Percentiles rank a stretch among this genome's conserved stretches.
Evolutionary conservation across 495 filamentous ascomycete genomes (phyloP).

Genomic region (Lepraria neglecta): DNA sequence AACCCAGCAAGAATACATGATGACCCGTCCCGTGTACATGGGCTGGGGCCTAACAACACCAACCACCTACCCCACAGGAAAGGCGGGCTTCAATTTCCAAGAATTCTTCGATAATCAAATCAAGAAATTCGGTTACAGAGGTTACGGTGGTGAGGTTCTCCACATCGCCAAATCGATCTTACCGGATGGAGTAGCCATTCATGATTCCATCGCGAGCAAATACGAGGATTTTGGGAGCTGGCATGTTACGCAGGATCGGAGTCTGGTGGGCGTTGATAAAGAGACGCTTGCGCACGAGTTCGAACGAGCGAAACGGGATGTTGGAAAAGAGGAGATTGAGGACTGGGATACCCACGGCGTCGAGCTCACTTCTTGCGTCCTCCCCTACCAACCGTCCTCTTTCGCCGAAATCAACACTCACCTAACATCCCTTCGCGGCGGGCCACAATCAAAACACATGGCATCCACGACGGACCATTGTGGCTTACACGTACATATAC

Average conservation of each 20-base stretch:
- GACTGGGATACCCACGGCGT: conserved; percentile 27
- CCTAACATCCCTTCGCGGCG: conserved; percentile 12
- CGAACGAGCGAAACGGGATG: neutral
- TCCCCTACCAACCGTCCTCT: neutral
- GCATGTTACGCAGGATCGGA: conserved; percentile 21
- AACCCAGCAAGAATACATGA: conserved; percentile 6
- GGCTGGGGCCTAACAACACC: conserved; percentile 26
- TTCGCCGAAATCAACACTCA: conserved; percentile 20
- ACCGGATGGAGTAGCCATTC: neutral
- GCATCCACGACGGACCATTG: conserved; percentile 18
- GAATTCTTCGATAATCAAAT: conserved; percentile 1
- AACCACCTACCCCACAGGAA: conserved; percentile 6
- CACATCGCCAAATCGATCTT: conserved; percentile 11
- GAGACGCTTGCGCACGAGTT: neutral
- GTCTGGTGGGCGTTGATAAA: conserved; percentile 12
- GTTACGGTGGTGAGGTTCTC: conserved; percentile 26
- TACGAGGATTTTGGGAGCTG: conserved; percentile 20
- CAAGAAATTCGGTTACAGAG: conserved; percentile 13
- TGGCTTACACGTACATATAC: conserved; percentile 29
- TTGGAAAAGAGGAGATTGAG: neutral
- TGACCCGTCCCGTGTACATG: conserved; percentile 20
- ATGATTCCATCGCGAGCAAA: conserved; percentile 17
- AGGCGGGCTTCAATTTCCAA: neutral
- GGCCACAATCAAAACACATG: neutral
- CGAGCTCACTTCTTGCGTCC: conserved; percentile 26